Conservation (phyloP, 2,329 filamentous ascomycete genomes). For the Allantophomopsis cytisporea region DNA sequence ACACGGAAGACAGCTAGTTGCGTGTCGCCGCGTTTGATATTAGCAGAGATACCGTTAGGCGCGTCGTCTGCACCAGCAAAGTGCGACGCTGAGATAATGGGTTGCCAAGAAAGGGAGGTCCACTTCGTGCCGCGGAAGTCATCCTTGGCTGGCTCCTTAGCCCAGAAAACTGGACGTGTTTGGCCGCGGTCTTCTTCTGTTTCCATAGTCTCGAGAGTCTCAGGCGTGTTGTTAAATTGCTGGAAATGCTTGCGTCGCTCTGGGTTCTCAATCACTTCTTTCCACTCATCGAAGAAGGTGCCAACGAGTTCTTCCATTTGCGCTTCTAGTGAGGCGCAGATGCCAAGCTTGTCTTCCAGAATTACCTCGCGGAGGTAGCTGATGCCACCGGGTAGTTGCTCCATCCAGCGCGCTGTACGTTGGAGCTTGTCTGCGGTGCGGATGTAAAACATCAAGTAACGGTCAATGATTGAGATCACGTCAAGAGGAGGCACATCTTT, state of each 20-base stretch:
- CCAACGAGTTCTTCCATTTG: conserved; percentile 82
- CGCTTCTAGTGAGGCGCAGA: conserved; percentile 68
- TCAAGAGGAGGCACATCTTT: conserved; percentile 77
- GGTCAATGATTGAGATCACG: conserved; percentile 71
- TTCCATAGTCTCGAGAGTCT: conserved; percentile 58
- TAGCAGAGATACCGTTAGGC: conserved; percentile 61
- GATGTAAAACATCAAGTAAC: conserved; percentile 89
- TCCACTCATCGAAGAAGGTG: conserved; percentile 86
- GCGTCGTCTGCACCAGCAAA: conserved; percentile 51
- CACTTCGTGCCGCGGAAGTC: conserved; percentile 64
- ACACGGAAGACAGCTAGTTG: conserved; percentile 82
- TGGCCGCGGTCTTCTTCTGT: conserved; percentile 61
- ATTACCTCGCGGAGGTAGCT: conserved; percentile 73
- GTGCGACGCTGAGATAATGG: conserved; percentile 55
- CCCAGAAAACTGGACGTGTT: conserved; percentile 63
- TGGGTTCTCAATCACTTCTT: conserved; percentile 61
- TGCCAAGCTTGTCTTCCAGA: conserved; percentile 74
- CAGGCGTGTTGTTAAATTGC: conserved; percentile 74
- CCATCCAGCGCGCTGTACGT: conserved; percentile 78
- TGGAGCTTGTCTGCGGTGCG: conserved; percentile 84
- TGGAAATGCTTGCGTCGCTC: conserved; percentile 55
- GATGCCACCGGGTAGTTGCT: conserved; percentile 71
- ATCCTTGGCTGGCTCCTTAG: conserved; percentile 48
- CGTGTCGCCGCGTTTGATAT: conserved; percentile 76
- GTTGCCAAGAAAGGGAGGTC: conserved; percentile 61